Base-by-base conservation (phyloP, 2,329 filamentous ascomycete species). In the Fusarium paranaense region DNA sequence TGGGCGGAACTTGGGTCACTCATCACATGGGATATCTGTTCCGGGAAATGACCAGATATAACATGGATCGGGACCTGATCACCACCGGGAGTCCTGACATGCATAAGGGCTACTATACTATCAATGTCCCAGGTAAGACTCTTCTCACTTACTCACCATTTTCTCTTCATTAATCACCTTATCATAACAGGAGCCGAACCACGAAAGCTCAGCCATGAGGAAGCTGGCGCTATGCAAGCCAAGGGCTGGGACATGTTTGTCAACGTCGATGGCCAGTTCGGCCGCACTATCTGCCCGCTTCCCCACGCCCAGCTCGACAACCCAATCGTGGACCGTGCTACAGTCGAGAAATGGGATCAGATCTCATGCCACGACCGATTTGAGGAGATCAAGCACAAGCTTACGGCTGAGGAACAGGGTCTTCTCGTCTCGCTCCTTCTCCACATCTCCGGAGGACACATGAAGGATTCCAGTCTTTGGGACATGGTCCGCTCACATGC, bases 1-100 rank as follows among this genome's bases (percentile, higher is more conserved):
- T 86, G 82, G 84, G 84, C 0, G 84, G 84, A 0, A 85, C 83
- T 1, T 86, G 83, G 83, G 78, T 86, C 3, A 81, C 81, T 14
- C 83, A 82, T 78, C 73, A 74, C 40, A 81, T 82, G 73, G 77
- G 83, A 7, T 81, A 83, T 66, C 77, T 84, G n/a, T 84, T 81
- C 77, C 73, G 82, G 4, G 85, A 87, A 66, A 81, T 86, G n/a
- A 78, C 80, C 3, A 75, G 84, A 32, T 87, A 86, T 67, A 74
- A 80, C 5, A 83, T 86, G 79, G 75, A 79, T 22, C 30, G 62
- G 7, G 66, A 69, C 14, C 6, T 71, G 20, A 71, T 69, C 54
- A 71, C 69, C 14, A 70, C 69, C 6, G 69, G 69, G 33, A 72
- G 64, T 22, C 62, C 69, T 3, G 58, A 63, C 2, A 64, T 69